Conservation (phyloP, 345 rosid species). For the thale cress (Arabidopsis thaliana) region DNA sequence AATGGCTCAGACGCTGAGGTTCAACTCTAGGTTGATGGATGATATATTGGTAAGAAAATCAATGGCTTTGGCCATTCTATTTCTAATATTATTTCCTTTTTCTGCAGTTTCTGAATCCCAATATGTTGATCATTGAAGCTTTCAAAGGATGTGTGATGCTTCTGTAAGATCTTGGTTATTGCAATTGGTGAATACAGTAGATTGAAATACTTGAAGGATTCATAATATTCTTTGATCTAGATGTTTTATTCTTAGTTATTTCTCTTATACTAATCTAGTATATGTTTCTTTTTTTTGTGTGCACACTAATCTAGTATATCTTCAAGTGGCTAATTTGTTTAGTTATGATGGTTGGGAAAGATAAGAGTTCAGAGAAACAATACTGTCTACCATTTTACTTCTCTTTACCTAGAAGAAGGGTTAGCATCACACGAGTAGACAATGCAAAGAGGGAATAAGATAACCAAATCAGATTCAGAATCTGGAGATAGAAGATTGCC, state of each 20-base stretch:
- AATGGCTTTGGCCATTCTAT: not conserved
- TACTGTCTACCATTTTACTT: conserved; percentile 7
- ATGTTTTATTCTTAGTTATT: not conserved
- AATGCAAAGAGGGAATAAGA: not conserved
- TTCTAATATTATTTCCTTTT: not conserved
- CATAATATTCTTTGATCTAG: not conserved
- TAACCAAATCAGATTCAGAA: not conserved
- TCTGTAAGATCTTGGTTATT: conserved; percentile 13
- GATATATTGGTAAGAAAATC: conserved; percentile 8
- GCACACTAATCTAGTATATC: not conserved
- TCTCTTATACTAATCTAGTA: not conserved
- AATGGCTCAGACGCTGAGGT: conserved; percentile 61
- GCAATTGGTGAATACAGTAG: conserved; percentile 5
- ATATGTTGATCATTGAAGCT: conserved; percentile 10
- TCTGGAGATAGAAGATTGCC: not conserved
- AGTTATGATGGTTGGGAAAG: conserved; percentile 30
- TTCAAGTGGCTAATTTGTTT: conserved; percentile 12
- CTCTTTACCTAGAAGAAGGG: conserved; percentile 1
- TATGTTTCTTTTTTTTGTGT: no score
- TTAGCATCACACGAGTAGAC: conserved; percentile 13
- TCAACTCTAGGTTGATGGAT: conserved; percentile 28
- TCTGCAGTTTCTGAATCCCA: conserved; percentile 15
- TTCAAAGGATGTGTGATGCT: conserved; percentile 25
- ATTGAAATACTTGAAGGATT: conserved; percentile 4
- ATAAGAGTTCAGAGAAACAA: not conserved